Evolutionary conservation across 75 land plant species (phyloP).

Genomic region (Cupressus sempervirens): DNA sequence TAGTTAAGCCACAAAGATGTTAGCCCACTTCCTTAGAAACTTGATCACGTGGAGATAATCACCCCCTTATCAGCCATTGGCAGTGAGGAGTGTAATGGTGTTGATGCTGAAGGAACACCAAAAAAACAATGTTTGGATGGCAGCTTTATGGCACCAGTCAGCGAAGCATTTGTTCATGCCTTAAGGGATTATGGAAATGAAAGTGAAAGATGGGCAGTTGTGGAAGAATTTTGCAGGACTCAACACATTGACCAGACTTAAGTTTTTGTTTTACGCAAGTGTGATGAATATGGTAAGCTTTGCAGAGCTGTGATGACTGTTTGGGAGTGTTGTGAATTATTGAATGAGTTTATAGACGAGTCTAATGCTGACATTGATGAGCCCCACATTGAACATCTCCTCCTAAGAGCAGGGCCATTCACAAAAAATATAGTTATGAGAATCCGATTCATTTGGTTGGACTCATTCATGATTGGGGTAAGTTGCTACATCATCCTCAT

Average conservation of each 20-base stretch:
- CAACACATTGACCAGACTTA: constrained; percentile 65
- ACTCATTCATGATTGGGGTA: constrained; percentile 89
- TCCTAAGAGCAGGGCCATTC: constrained; percentile 81
- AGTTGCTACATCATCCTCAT: constrained; percentile 68
- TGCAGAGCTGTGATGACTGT: constrained; percentile 71
- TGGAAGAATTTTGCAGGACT: constrained; percentile 59
- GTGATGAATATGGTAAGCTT: constrained; percentile 51
- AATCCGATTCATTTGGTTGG: constrained; percentile 77
- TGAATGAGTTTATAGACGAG: constrained; percentile 63
- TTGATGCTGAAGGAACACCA: not conserved
- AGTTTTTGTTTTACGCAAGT: constrained; percentile 60
- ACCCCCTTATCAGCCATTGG: too few species aligned
- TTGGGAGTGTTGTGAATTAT: constrained; percentile 87
- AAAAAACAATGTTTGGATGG: too few species aligned
- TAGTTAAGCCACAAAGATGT: too few species aligned
- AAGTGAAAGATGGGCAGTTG: constrained; percentile 36
- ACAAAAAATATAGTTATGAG: constrained; percentile 74
- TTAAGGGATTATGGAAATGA: constrained; percentile 67
- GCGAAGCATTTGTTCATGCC: constrained; percentile 57
- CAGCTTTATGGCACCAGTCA: too few species aligned
- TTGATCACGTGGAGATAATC: too few species aligned
- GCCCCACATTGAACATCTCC: constrained; percentile 79
- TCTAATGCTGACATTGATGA: constrained; percentile 87
- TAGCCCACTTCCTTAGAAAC: too few species aligned
- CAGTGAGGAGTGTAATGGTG: too few species aligned